Evolutionary conservation across 2,329 filamentous ascomycete genomes (phyloP).

Genomic region (Elsinoe australis): DNA sequence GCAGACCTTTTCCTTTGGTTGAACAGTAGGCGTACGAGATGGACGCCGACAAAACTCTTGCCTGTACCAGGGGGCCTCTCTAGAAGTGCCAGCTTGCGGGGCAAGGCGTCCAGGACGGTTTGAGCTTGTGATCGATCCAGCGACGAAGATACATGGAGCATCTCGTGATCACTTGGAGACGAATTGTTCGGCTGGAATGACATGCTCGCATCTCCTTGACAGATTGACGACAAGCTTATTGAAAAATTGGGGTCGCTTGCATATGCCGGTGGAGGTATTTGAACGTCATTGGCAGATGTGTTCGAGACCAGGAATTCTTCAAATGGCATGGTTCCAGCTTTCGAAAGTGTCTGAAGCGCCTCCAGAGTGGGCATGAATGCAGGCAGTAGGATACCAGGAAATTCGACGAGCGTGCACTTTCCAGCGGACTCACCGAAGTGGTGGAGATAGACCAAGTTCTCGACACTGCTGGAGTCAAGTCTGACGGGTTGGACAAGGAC

Average conservation of each 20-base stretch:
- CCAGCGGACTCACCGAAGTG: neutral
- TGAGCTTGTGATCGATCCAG: conserved; percentile 47
- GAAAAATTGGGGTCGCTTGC: conserved; percentile 42
- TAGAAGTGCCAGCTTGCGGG: conserved; percentile 51
- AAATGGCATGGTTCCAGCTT: conserved; percentile 27
- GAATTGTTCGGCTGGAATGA: conserved; percentile 23
- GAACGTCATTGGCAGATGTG: conserved; percentile 16
- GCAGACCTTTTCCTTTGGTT: conserved; percentile 31
- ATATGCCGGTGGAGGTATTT: conserved; percentile 44
- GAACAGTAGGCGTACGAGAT: conserved; percentile 52
- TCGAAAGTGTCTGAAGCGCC: conserved; percentile 48
- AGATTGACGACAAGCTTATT: conserved; percentile 38
- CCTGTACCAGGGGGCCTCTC: conserved; percentile 66
- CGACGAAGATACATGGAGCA: conserved; percentile 32
- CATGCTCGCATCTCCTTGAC: conserved; percentile 20
- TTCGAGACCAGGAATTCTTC: conserved; percentile 26
- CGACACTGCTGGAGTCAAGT: neutral
- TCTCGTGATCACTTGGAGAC: conserved; percentile 27
- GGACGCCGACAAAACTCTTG: conserved; percentile 55
- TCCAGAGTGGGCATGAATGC: conserved; percentile 52
- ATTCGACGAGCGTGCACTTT: conserved; percentile 46
- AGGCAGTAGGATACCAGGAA: conserved; percentile 52
- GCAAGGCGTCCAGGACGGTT: conserved; percentile 49
- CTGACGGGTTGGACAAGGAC: neutral
- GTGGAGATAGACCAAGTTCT: neutral